Evolutionary conservation across 495 filamentous ascomycete genomes (phyloP).

Genomic region (Trichodelitschia bisporula): DNA sequence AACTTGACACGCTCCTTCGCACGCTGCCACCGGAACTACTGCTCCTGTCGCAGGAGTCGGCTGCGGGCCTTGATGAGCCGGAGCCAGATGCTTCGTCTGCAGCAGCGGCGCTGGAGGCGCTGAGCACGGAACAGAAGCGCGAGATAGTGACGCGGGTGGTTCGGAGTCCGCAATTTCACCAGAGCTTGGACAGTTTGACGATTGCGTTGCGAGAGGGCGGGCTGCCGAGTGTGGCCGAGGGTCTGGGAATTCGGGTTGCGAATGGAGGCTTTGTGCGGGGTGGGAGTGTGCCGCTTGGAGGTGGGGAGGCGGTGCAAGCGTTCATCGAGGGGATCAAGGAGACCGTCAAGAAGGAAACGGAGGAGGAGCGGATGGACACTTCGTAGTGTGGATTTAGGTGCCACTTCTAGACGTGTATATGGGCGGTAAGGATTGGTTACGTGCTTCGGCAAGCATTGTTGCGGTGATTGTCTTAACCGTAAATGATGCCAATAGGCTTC

Average conservation of each 20-base stretch:
- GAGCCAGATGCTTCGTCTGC: constrained; percentile 41
- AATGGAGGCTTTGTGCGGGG: constrained; percentile 60
- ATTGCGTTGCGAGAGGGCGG: constrained; percentile 82
- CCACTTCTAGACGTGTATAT: too few species aligned
- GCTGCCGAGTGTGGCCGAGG: constrained; percentile 68
- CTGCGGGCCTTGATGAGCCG: constrained; percentile 23
- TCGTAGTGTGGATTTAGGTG: too few species aligned
- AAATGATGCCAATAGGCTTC: too few species aligned
- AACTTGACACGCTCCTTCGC: constrained; percentile 47
- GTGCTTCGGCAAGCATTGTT: too few species aligned
- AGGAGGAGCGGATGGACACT: constrained; percentile 4
- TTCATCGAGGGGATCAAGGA: constrained; percentile 74
- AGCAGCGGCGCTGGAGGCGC: constrained; percentile 45
- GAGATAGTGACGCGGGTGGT: constrained; percentile 58
- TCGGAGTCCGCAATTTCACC: constrained; percentile 74
- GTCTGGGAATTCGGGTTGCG: constrained; percentile 48
- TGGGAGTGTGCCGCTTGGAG: constrained; percentile 57
- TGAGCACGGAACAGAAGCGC: constrained; percentile 56
- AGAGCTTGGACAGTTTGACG: constrained; percentile 64
- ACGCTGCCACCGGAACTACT: constrained; percentile 54
- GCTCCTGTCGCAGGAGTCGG: constrained; percentile 43
- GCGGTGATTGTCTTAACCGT: too few species aligned
- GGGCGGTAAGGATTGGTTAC: too few species aligned
- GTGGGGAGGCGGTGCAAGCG: constrained; percentile 67
- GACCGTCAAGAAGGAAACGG: constrained; percentile 36